Percentiles rank a stretch among this genome's conserved stretches.
Conservation (phyloP, 225 moss, liverwort and hornwort species). For the Physcomitrium patens region DNA sequence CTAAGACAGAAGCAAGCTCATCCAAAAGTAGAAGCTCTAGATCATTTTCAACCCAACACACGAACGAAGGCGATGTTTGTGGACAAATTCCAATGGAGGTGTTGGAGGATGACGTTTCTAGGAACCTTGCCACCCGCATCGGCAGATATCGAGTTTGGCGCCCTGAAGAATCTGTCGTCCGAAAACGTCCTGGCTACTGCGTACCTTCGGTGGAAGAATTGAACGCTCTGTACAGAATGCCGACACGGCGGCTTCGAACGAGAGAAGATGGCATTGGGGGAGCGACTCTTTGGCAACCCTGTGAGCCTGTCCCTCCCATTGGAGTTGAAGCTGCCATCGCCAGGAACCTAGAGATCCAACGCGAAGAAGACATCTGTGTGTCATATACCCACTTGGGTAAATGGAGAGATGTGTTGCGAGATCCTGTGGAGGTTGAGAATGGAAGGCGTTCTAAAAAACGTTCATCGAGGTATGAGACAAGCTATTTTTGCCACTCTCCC, state of each 20-base stretch:
- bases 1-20: not conserved
- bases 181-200: not conserved
- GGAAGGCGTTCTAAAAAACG: slow-evolving; percentile 34
- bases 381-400: slow-evolving; percentile 58
- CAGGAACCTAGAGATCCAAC: slow-evolving; percentile 43
- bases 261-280: slow-evolving; percentile 75
- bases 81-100: slow-evolving; percentile 19
- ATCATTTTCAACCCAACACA: slow-evolving; percentile 27
- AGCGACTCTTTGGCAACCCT: slow-evolving; percentile 74
- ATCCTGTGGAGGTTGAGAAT: slow-evolving; percentile 7
- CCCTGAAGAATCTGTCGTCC: slow-evolving; percentile 63
- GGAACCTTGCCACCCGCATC: slow-evolving; percentile 38
- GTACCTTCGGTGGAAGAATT: slow-evolving; percentile 51
- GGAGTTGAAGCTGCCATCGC: slow-evolving; percentile 67
- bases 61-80: not conserved
- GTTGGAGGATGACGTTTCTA: slow-evolving; percentile 15
- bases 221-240: slow-evolving; percentile 54
- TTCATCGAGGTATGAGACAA: slow-evolving; percentile 26
- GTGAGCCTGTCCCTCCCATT: slow-evolving; percentile 52
- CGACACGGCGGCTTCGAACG: slow-evolving; percentile 37
- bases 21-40: not conserved
- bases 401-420: slow-evolving; percentile 63
- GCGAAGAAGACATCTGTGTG: slow-evolving; percentile 35
- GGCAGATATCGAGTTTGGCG: slow-evolving; percentile 77
- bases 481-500: not conserved